Evolutionary conservation across 768 basidiomycete species (phyloP).

Genomic region (Pleurotus djamor): DNA sequence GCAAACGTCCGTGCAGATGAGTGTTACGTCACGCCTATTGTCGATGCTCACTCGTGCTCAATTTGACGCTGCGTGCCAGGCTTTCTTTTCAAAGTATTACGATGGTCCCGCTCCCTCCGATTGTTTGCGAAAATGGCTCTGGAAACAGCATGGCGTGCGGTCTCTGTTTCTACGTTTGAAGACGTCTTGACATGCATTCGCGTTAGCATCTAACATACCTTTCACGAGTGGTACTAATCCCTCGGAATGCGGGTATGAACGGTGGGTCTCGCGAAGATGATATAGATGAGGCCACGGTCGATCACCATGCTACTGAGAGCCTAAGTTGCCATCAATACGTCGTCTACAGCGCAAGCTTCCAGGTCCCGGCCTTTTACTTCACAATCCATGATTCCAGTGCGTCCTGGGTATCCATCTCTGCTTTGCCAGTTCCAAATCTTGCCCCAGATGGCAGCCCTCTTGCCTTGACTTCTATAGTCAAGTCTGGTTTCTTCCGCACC

Average conservation of each 20-base stretch:
- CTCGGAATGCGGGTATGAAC: conserved; percentile 10
- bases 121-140: conserved; percentile 45
- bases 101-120: conserved; percentile 1
- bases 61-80: conserved; percentile 61
- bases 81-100: conserved; percentile 34
- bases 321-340: conserved; percentile 63
- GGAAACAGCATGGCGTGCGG: conserved; percentile 61
- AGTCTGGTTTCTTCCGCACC: conserved; percentile 58
- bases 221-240: conserved; percentile 27
- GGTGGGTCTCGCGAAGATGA: conserved; percentile 20
- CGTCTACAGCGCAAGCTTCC: conserved; percentile 76
- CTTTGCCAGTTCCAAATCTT: conserved; percentile 9
- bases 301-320: conserved; percentile 20
- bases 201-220: conserved; percentile 40
- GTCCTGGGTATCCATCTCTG: conserved; percentile 20
- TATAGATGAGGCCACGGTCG: conserved; percentile 37
- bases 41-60: conserved; percentile 51
- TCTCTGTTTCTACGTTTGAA: conserved; percentile 9
- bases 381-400: conserved; percentile 63
- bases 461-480: conserved; percentile 49
- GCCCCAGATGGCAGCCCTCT: conserved; percentile 64
- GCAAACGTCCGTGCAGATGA: conserved; percentile 16
- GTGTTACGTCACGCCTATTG: conserved; percentile 11
- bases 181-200: conserved; percentile 6
- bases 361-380: conserved; percentile 86